These are phyloP conservation scores for Aspergillus terreus DNA, from an alignment of 2,329 filamentous ascomycete species.

Conservation along the genomic window DNA sequence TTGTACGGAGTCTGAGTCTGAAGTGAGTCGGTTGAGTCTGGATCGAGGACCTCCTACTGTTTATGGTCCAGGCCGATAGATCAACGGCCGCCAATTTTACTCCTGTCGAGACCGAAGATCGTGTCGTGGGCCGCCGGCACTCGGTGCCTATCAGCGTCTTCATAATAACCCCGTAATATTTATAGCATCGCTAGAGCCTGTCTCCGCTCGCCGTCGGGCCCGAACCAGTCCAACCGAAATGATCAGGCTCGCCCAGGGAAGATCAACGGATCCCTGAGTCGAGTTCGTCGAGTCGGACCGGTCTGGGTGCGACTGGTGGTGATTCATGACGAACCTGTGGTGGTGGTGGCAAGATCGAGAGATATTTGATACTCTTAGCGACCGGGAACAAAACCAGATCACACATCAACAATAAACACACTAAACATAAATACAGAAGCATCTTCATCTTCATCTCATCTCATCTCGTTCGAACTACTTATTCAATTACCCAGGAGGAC, in stretches of 20 bases:
- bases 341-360: background rate
- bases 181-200: too few relatives aligned
- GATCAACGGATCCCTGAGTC: background rate
- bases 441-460: too few relatives aligned
- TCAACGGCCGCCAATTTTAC: conserved; percentile 15
- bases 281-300: background rate
- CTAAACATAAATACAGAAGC: too few relatives aligned
- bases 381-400: too few relatives aligned
- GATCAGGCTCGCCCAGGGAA: conserved; percentile 3
- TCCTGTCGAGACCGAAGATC: conserved; percentile 8
- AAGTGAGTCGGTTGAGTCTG: conserved; percentile 3
- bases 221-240: conserved; percentile 1
- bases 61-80: conserved; percentile 15
- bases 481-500: too few relatives aligned
- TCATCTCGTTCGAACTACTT: too few relatives aligned
- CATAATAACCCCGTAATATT: background rate
- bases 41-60: conserved; percentile 2
- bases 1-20: background rate
- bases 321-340: background rate
- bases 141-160: background rate
- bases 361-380: background rate
- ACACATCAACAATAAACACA: too few relatives aligned
- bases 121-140: background rate
- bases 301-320: background rate
- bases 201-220: too few relatives aligned